Evolutionary conservation across 768 basidiomycete genomes (phyloP).

Genomic region (Pleurotus salmoneostramineus): DNA sequence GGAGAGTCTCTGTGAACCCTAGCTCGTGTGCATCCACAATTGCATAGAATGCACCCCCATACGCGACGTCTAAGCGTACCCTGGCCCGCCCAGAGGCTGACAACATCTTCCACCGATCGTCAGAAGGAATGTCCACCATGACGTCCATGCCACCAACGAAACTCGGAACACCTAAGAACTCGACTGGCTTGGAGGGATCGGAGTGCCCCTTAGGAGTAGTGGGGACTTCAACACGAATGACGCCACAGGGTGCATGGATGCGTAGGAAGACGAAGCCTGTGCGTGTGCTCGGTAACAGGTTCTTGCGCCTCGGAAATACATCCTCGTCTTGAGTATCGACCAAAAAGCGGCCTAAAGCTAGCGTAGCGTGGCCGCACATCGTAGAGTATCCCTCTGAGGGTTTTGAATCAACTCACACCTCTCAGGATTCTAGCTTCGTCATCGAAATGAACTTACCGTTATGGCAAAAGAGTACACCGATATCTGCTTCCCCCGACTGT

Average conservation of each 20-base stretch:
- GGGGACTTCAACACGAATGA: slow-evolving; percentile 27
- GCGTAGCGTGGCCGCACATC: slow-evolving; percentile 39
- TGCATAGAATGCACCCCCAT: slow-evolving; percentile 36
- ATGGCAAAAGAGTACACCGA: slow-evolving; percentile 38
- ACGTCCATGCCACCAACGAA: slow-evolving; percentile 25
- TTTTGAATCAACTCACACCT: not conserved
- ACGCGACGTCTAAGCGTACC: slow-evolving; percentile 29
- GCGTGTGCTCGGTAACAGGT: slow-evolving; percentile 16
- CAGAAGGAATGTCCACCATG: slow-evolving; percentile 22
- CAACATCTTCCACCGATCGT: slow-evolving; percentile 21
- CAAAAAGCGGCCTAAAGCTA: slow-evolving; percentile 35
- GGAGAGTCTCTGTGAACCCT: slow-evolving; percentile 25
- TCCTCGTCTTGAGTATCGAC: slow-evolving; percentile 27
- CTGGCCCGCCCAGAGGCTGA: slow-evolving; percentile 4
- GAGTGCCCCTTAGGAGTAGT: slow-evolving; percentile 18
- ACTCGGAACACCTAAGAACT: slow-evolving; percentile 31
- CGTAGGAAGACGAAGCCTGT: slow-evolving; percentile 16
- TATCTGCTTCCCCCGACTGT: slow-evolving; percentile 26
- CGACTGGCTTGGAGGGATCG: slow-evolving; percentile 23
- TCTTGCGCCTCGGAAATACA: slow-evolving; percentile 25
- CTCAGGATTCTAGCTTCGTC: not conserved
- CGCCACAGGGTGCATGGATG: slow-evolving; percentile 36
- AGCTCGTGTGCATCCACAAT: slow-evolving; percentile 28
- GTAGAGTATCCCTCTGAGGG: slow-evolving; percentile 35
- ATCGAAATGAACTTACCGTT: slow-evolving; percentile 22